Conservation (phyloP, 306 rosid genomes). For the Dicorynia guianensis region DNA sequence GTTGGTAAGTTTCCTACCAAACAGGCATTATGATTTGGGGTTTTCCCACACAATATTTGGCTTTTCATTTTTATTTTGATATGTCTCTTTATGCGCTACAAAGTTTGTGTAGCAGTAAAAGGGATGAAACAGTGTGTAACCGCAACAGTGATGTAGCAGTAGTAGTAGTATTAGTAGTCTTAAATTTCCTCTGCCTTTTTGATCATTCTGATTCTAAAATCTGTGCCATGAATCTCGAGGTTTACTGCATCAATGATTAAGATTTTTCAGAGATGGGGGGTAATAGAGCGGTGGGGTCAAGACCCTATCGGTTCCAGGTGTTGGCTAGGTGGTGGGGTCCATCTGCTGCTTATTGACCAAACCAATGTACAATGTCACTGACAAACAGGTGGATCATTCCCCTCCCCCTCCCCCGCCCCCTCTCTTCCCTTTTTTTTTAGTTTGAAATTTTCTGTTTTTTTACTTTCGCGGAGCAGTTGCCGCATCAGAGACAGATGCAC, state of each 20-base stretch:
- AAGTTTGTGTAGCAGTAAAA: slow-evolving; percentile 50
- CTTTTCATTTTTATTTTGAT: neutral
- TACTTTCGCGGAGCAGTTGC: slow-evolving; percentile 60
- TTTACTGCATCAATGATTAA: slow-evolving; percentile 85
- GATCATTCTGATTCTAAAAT: slow-evolving; percentile 51
- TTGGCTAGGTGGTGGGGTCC: slow-evolving; percentile 80
- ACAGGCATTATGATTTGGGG: slow-evolving; percentile 45
- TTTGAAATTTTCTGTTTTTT: neutral
- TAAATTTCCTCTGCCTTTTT: slow-evolving; percentile 49
- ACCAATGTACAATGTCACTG: slow-evolving; percentile 92
- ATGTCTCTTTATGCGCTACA: slow-evolving; percentile 46
- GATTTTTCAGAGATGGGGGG: slow-evolving; percentile 46
- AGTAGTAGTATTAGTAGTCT: slow-evolving; percentile 20
- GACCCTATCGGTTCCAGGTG: slow-evolving; percentile 97
- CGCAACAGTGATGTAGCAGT: neutral
- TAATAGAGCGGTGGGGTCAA: slow-evolving; percentile 64
- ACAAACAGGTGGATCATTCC: slow-evolving; percentile 99
- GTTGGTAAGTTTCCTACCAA: slow-evolving; percentile 62
- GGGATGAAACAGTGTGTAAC: slow-evolving; percentile 56
- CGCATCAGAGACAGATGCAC: slow-evolving; percentile 62
- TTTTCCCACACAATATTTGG: neutral
- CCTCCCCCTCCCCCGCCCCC: too few relatives aligned
- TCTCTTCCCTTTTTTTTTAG: slow-evolving; percentile 52
- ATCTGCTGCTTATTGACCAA: slow-evolving; percentile 68
- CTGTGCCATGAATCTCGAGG: slow-evolving; percentile 57